phyloP scores from a whole-genome alignment of 2,329 filamentous ascomycete genomes.

The Xylariaceae sp. region DNA sequence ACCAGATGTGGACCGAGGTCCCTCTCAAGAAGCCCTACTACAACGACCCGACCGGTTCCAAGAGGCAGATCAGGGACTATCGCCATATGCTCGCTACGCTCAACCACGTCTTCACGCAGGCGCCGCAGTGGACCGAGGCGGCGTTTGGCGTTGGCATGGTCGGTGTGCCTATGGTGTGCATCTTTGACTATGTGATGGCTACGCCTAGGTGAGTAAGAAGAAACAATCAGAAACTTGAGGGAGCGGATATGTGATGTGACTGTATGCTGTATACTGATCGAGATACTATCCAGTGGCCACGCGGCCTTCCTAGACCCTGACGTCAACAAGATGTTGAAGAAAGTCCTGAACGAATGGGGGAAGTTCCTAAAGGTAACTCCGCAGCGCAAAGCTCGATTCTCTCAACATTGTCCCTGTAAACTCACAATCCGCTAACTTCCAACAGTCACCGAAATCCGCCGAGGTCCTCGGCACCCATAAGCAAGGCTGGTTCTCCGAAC shows the following conservation, averaged over 20 bases:
- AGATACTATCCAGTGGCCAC: constrained; percentile 49
- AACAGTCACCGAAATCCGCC: constrained; percentile 58
- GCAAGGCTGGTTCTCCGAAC: constrained; percentile 62
- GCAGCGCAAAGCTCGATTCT: no score
- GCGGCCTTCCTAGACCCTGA: constrained; percentile 63
- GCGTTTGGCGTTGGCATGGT: constrained; percentile 59
- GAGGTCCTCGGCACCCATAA: constrained; percentile 53
- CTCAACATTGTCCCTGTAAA: no score
- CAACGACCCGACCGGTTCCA: constrained; percentile 62
- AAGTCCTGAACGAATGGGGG: constrained; percentile 64
- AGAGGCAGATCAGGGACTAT: constrained; percentile 68
- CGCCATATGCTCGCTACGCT: constrained; percentile 70
- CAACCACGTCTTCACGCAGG: constrained; percentile 62
- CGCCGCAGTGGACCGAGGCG: constrained; percentile 60
- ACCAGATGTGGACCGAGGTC: constrained; percentile 72
- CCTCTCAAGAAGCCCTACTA: constrained; percentile 66
- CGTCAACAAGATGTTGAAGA: constrained; percentile 60
- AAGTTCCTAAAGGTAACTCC: constrained; percentile 58
- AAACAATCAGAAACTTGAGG: no score
- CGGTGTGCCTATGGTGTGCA: constrained; percentile 59
- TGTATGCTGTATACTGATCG: no score
- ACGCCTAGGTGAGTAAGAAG: constrained; percentile 56
- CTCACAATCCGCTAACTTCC: constrained; percentile 24
- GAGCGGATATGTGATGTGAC: no score
- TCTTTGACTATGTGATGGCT: constrained; percentile 64